Conservation (phyloP, 192 early-diverging fungal genomes). For the Endogone sp. region DNA sequence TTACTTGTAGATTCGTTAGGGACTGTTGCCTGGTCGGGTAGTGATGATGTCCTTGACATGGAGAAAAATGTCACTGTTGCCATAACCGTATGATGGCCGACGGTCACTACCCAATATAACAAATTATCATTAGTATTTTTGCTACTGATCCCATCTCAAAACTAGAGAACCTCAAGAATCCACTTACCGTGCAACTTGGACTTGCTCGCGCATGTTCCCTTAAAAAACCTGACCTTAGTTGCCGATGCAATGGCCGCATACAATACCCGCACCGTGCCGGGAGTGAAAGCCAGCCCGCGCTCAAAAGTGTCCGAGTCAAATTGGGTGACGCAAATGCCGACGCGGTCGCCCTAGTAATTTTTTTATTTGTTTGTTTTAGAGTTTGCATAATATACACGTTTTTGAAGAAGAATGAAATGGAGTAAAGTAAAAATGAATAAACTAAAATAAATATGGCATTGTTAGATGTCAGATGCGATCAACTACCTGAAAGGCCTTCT, state of each 20-base stretch:
- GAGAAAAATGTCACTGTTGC: slow-evolving; percentile 2
- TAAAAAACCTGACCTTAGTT: neutral
- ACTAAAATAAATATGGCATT: too few species aligned
- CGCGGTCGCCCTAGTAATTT: neutral
- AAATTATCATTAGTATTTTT: neutral
- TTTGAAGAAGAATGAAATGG: too few species aligned
- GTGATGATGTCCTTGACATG: neutral
- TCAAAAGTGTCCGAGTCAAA: neutral
- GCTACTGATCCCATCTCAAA: too few species aligned
- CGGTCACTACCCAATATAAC: neutral
- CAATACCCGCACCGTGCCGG: neutral
- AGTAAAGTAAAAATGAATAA: too few species aligned
- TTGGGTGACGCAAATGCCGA: neutral
- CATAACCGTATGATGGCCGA: neutral
- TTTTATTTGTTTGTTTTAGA: too few species aligned
- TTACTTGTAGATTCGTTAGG: too few species aligned
- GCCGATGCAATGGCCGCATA: neutral
- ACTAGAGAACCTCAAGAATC: neutral
- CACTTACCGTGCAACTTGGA: slow-evolving; percentile 4
- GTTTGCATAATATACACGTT: too few species aligned
- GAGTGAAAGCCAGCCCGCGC: slow-evolving; percentile 1
- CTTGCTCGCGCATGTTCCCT: neutral
- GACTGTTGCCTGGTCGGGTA: neutral
- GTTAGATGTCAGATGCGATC: neutral
- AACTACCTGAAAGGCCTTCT: neutral